These are phyloP conservation scores for Elongisporangium anandrum DNA, from an alignment of 352 stramenopile genomes.

Conservation along the genomic window DNA sequence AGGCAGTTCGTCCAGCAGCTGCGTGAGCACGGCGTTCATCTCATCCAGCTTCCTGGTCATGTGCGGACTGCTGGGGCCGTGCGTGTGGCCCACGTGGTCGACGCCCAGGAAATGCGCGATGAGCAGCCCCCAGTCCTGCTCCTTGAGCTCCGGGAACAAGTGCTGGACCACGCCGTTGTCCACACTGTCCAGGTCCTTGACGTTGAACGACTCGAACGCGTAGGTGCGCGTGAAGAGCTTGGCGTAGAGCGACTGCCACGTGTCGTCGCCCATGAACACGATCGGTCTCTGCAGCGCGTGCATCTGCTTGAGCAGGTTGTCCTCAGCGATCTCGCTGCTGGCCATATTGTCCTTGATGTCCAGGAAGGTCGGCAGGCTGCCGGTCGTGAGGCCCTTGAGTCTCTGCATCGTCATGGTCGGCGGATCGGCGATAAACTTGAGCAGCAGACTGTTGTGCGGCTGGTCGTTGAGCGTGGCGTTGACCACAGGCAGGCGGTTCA, in stretches of 20 bases:
- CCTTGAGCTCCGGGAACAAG: constrained; percentile 69
- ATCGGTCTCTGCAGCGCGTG: constrained; percentile 50
- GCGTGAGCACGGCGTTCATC: constrained; percentile 91
- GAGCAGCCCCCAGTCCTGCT: constrained; percentile 69
- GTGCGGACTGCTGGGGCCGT: constrained; percentile 90
- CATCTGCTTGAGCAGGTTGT: constrained; percentile 94
- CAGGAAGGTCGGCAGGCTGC: constrained; percentile 96
- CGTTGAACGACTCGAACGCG: constrained; percentile 98
- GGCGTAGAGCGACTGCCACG: constrained; percentile 95
- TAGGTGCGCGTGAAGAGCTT: constrained; percentile 89
- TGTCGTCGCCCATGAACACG: constrained; percentile 99
- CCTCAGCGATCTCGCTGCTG: constrained; percentile 91
- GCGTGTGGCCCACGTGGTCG: constrained; percentile 98
- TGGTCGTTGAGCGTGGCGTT: constrained; percentile 48
- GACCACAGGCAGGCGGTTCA: constrained; percentile 83
- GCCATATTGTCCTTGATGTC: constrained; percentile 95
- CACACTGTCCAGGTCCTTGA: constrained; percentile 97
- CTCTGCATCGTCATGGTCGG: constrained; percentile 99
- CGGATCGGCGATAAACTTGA: constrained; percentile 95
- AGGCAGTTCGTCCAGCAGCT: constrained; percentile 62
- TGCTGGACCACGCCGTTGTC: constrained; percentile 89
- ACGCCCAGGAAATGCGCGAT: constrained; percentile 91
- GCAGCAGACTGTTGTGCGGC: constrained; percentile 69
- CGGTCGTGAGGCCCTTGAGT: constrained; percentile 96
- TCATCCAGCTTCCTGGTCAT: constrained; percentile 95